These are phyloP conservation scores for Colletotrichum sp. DNA, from an alignment of 2,329 filamentous ascomycete species.

Conservation along the genomic window DNA sequence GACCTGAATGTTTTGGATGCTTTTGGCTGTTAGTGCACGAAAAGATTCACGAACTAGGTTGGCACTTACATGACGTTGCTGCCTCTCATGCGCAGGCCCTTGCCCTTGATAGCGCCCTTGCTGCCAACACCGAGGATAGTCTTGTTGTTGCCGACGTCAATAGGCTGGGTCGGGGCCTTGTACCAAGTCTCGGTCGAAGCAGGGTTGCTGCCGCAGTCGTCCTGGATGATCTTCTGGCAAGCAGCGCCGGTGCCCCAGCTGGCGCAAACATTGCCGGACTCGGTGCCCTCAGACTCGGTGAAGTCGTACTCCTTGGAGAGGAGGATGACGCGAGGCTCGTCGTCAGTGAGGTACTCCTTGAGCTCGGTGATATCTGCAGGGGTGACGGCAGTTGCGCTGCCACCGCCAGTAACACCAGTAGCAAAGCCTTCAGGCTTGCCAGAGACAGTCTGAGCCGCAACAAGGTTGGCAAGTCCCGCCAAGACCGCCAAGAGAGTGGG, in stretches of 20 bases:
- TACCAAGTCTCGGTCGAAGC: conserved; percentile 2
- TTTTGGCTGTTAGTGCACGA: background rate
- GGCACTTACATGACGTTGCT: conserved; percentile 3
- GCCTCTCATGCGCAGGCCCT: conserved; percentile 10
- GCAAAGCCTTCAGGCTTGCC: conserved; percentile 35
- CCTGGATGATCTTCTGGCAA: conserved; percentile 25
- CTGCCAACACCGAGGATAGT: conserved; percentile 12
- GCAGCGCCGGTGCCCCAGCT: conserved; percentile 22
- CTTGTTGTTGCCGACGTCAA: conserved; percentile 14
- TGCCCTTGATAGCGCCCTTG: conserved; percentile 13
- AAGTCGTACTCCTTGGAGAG: conserved; percentile 32
- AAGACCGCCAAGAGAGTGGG: conserved; percentile 11
- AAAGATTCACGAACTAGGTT: background rate
- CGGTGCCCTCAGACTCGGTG: conserved; percentile 27
- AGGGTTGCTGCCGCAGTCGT: background rate
- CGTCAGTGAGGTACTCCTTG: conserved; percentile 22
- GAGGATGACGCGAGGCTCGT: conserved; percentile 26
- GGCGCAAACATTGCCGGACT: conserved; percentile 30
- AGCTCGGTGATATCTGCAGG: conserved; percentile 52
- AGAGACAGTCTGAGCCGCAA: conserved; percentile 21
- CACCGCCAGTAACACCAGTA: conserved; percentile 55
- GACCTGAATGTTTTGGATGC: conserved; percentile 14
- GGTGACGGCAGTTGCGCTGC: conserved; percentile 45
- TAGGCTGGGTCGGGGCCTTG: conserved; percentile 13
- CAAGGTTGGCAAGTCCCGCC: background rate